Evolutionary conservation across 1,284 basidiomycete species (phyloP).

Genomic region (Pyrrhoderma noxium): DNA sequence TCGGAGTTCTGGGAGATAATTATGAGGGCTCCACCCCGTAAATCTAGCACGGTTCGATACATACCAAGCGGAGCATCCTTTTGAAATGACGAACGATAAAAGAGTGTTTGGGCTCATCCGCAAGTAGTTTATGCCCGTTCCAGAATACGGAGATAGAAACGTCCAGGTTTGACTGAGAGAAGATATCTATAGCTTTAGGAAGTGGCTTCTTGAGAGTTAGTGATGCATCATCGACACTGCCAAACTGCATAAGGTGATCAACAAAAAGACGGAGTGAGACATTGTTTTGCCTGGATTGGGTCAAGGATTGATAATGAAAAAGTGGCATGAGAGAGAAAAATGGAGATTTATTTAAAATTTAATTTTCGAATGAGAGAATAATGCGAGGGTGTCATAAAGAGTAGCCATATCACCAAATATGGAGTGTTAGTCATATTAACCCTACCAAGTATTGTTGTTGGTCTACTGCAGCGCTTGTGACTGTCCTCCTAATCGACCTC

Average conservation of each 20-base stretch:
- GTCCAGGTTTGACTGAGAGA: slow-evolving; percentile 42
- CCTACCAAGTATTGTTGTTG: not conserved
- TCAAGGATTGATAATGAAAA: slow-evolving; percentile 3
- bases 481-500: slow-evolving; percentile 9
- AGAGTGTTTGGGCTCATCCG: slow-evolving; percentile 39
- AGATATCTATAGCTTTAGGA: slow-evolving; percentile 44
- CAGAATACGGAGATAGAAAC: slow-evolving; percentile 47
- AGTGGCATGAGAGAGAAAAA: slow-evolving; percentile 12
- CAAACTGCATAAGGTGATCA: slow-evolving; percentile 4
- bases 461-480: not conserved
- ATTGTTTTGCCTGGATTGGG: not conserved
- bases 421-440: no score
- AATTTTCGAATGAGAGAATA: no score
- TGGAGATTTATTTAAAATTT: no score
- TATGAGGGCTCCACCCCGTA: not conserved
- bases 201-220: slow-evolving; percentile 32
- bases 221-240: not conserved
- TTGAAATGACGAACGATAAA: slow-evolving; percentile 42
- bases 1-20: slow-evolving; percentile 41
- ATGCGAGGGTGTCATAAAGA: no score
- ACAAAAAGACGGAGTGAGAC: slow-evolving; percentile 4
- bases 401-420: no score
- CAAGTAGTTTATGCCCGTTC: slow-evolving; percentile 35
- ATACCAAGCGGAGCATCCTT: slow-evolving; percentile 44
- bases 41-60: slow-evolving; percentile 17